Evolutionary conservation across 2,329 filamentous ascomycete genomes (phyloP), one percentile per base, ranked within the genome.

Genomic region (Camptophora hylomeconis): DNA sequence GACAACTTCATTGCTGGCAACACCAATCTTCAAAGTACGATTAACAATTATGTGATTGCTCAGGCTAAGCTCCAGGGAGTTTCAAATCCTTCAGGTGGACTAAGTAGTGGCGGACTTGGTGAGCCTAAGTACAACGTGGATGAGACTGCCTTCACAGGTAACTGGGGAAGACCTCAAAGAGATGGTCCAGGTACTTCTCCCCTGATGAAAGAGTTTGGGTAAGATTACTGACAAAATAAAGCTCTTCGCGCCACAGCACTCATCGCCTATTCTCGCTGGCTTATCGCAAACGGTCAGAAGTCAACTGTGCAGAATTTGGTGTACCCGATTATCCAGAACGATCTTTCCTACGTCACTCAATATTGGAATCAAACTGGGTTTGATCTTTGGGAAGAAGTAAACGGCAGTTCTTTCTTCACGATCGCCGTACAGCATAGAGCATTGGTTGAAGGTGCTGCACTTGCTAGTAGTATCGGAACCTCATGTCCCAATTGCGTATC

Each of bases 371-470:
- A 31, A 11, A 31, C 28, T 3, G 28, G 28, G 7, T 31, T 31
- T 20, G 28, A 31, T 23, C 11, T 31, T 5, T 31, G 39, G 39
- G 39, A 40, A 50, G 80, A 87, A 53, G 69, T 84, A 12, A 59
- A 63, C 14, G 77, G 79, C 27, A 74, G 69, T 17, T 83, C 79
- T 2, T 87, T 84, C 60, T 89, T 86, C 56, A 86, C 80, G 2
- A 59, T 74, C 17, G 67, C 71, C 4, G 65, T 67, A 20, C 72
- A 80, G 35, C 72, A 86, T 48, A 70, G 80, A 43, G 65, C 72
- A 45, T 46, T 65, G 40, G 52, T 63, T 4, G 44, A 56, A 54
- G 82, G 82, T 3, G 67, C 59, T 32, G 60, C 65, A 4, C 60
- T 89, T 6, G 80, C 81, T 5, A 53, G 57, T 7, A 56, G 62